A percentile compares a stretch with the other conserved stretches of the same genome.
Evolutionary conservation across 2,329 filamentous ascomycete species (phyloP).

Genomic region (Dothidotthia symphoricarpi): DNA sequence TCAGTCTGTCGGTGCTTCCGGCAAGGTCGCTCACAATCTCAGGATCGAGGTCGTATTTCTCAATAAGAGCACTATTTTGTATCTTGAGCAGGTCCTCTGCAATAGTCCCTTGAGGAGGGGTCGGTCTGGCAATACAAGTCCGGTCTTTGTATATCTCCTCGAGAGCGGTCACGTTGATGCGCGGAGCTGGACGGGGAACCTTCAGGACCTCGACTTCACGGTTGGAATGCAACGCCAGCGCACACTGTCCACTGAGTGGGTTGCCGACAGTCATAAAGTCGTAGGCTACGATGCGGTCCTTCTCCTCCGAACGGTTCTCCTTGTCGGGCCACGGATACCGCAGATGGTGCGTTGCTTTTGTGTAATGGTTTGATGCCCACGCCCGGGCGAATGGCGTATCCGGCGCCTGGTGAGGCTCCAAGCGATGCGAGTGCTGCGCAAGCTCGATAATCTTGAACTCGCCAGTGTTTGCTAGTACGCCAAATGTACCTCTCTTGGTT

Average conservation of each 20-base stretch:
- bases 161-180: constrained; percentile 45
- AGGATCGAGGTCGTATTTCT: constrained; percentile 27
- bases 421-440: constrained; percentile 48
- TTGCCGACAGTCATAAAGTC: constrained; percentile 56
- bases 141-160: constrained; percentile 44
- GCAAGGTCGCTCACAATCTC: constrained; percentile 24
- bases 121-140: constrained; percentile 34
- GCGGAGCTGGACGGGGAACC: constrained; percentile 45
- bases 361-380: constrained; percentile 48
- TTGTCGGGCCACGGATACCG: constrained; percentile 49
- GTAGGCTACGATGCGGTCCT: constrained; percentile 56
- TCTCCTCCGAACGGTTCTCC: constrained; percentile 45
- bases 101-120: constrained; percentile 25
- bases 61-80: constrained; percentile 30
- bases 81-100: constrained; percentile 38
- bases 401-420: constrained; percentile 21
- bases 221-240: constrained; percentile 54
- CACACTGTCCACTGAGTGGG: constrained; percentile 49
- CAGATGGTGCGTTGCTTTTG: constrained; percentile 45
- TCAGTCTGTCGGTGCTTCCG: constrained; percentile 31
- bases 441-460: constrained; percentile 59
- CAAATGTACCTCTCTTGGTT: constrained; percentile 57
- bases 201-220: constrained; percentile 52
- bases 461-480: constrained; percentile 58
- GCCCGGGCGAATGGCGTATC: constrained; percentile 23